Percentiles rank a stretch among this genome's conserved stretches.
phyloP scores from a whole-genome alignment of 2,329 filamentous ascomycete species.

The Alternaria gaisen region DNA sequence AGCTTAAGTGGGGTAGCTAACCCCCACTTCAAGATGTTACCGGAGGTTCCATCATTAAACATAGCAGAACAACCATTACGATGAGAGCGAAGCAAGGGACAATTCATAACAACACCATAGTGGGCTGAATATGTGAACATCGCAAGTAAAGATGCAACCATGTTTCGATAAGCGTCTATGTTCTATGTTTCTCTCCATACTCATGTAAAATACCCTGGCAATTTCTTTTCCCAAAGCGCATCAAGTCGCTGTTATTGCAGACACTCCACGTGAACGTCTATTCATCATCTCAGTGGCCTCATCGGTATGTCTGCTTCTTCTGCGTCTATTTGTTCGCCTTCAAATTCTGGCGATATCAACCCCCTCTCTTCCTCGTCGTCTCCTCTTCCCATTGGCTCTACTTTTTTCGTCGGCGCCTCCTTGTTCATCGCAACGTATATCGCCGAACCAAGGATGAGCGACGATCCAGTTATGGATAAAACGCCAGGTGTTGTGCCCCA shows the following conservation, averaged over 20 bases:
- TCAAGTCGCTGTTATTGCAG: too few relatives aligned
- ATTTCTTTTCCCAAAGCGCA: neutral
- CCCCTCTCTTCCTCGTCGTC: constrained; percentile 46
- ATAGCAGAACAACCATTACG: neutral
- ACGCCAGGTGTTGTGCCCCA: constrained; percentile 67
- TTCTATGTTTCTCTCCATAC: neutral
- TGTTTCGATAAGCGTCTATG: neutral
- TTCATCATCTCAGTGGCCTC: constrained; percentile 26
- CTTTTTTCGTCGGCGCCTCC: constrained; percentile 44
- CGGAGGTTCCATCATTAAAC: neutral
- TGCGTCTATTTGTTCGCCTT: constrained; percentile 20
- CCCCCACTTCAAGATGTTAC: too few relatives aligned
- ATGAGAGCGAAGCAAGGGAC: neutral
- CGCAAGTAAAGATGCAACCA: rapidly evolving
- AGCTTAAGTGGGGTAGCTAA: neutral
- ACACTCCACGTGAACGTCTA: neutral
- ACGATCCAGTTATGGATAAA: constrained; percentile 68
- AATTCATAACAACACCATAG: rapidly evolving
- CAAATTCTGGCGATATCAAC: constrained; percentile 35
- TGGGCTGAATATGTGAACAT: rapidly evolving
- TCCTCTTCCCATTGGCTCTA: constrained; percentile 19
- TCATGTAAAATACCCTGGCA: neutral
- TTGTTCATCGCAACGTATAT: constrained; percentile 70
- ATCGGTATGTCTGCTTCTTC: constrained; percentile 26
- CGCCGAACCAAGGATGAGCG: constrained; percentile 70